Evolutionary conservation across 306 rosid species (phyloP).

Genomic region (Lotus japonicus): DNA sequence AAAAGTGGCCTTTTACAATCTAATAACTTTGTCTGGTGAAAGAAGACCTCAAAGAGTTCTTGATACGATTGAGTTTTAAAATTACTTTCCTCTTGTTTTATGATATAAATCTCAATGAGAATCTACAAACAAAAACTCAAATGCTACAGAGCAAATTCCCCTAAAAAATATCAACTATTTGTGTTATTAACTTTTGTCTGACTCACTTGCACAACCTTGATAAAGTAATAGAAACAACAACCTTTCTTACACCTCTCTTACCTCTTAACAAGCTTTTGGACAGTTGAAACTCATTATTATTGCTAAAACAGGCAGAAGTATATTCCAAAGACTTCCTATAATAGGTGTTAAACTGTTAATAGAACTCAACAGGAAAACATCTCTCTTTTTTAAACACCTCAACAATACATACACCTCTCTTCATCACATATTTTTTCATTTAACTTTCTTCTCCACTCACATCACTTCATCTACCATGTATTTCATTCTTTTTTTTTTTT

Average conservation of each 20-base stretch:
- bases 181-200: background rate
- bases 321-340: background rate
- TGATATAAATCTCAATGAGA: background rate
- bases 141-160: background rate
- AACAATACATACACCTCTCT: too few relatives aligned
- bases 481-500: too few relatives aligned
- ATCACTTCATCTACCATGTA: too few relatives aligned
- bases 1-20: too few relatives aligned
- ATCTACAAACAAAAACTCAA: background rate
- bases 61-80: background rate
- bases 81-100: background rate
- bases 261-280: background rate
- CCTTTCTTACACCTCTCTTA: background rate
- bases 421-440: too few relatives aligned
- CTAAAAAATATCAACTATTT: background rate
- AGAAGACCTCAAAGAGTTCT: background rate
- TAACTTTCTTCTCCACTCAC: too few relatives aligned
- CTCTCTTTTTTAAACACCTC: too few relatives aligned
- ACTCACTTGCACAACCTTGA: background rate
- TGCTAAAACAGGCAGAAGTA: background rate
- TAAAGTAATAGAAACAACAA: background rate
- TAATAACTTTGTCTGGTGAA: too few relatives aligned
- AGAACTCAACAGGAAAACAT: too few relatives aligned
- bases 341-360: too few relatives aligned
- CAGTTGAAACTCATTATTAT: background rate